Evolutionary conservation across 805 yeast genomes (phyloP).

Genomic region (Lipomyces sp.): DNA sequence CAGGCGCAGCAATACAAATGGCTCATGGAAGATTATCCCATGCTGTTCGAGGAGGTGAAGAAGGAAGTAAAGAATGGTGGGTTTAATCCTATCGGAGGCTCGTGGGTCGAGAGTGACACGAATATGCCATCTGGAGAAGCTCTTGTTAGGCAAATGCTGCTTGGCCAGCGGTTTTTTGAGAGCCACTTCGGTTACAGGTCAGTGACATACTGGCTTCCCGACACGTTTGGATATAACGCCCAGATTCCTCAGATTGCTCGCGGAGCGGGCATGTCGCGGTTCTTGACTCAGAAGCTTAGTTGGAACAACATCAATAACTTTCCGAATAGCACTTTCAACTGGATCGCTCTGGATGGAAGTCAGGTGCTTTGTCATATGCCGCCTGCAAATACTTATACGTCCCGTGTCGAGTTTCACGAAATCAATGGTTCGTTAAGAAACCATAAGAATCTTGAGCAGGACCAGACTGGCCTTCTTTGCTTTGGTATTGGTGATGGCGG

Average conservation of each 20-base stretch:
- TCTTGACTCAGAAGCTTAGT: slow-evolving; percentile 87
- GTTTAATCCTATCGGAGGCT: slow-evolving; percentile 90
- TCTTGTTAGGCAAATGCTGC: slow-evolving; percentile 76
- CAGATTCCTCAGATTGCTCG: slow-evolving; percentile 93
- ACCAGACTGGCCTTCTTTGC: slow-evolving; percentile 73
- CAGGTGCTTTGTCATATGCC: slow-evolving; percentile 97
- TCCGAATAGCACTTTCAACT: slow-evolving; percentile 87
- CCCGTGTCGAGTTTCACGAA: slow-evolving; percentile 90
- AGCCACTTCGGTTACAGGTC: slow-evolving; percentile 75
- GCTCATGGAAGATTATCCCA: slow-evolving; percentile 85
- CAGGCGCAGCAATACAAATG: slow-evolving; percentile 96
- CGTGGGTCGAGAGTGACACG: slow-evolving; percentile 98
- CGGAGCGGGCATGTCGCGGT: slow-evolving; percentile 76
- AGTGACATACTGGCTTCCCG: slow-evolving; percentile 90
- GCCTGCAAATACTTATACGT: slow-evolving; percentile 93
- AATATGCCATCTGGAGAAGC: slow-evolving; percentile 95
- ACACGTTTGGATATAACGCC: slow-evolving; percentile 93
- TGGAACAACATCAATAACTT: slow-evolving; percentile 94
- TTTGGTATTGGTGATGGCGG: slow-evolving; percentile 98
- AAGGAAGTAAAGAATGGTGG: slow-evolving; percentile 60
- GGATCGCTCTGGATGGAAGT: slow-evolving; percentile 88
- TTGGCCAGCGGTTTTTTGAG: slow-evolving; percentile 84
- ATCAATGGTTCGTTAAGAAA: slow-evolving; percentile 74
- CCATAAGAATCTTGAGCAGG: slow-evolving; percentile 79
- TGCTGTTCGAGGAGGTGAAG: slow-evolving; percentile 60